Base-by-base conservation (phyloP, 106 monocot genomes). In the Chionographis japonica region DNA sequence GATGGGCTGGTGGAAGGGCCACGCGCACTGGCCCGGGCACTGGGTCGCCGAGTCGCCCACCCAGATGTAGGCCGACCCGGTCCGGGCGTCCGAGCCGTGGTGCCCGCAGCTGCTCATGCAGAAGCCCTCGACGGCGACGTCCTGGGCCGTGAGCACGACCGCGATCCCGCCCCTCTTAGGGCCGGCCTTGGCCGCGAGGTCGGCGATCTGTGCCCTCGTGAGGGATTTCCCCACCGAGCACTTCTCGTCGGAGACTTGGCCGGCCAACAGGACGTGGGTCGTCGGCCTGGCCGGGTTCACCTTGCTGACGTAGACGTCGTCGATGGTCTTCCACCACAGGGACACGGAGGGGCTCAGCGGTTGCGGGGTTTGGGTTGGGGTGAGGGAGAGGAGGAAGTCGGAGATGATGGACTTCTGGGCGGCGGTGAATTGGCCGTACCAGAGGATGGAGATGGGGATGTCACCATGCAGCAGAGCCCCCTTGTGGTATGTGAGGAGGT, bases 21-120 rank as follows among this genome's bases (percentile, higher is more conserved):
- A 74, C 27, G 76, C 76, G 20, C 69, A 77, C 40, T 77, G 76
- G 3, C 76, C 76, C 10, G 76, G 76, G 69, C 76, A 77, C 56
- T 77, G 76, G 15, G 14, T 63, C 12, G 55, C 76, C 14, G 76
- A 77, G 76, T 77, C 69, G 20, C 76, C 76, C 17, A 77, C 77
- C 77, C 77, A 77, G 35, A 77, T 56, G 55, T 80, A 88, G 9
- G 84, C 64, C 37, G 58, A 75, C 19, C 36, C 39, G 50, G 51
- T 7, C n/a, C 16, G 3, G 13, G 13, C 41, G 50, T 15, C 53
- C 10, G 80, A 73, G 3, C 74, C 68, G 77, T 92, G 92, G 13
- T 41, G 8, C 11, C 88, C 92, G 66, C 92, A 93, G 52, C 77
- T 52, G 71, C 77, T 80, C 83, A 83, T 81, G 88, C 88, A 88